phyloP scores from a whole-genome alignment of 2,329 filamentous ascomycete genomes.

The Drechslerella dactyloides region DNA sequence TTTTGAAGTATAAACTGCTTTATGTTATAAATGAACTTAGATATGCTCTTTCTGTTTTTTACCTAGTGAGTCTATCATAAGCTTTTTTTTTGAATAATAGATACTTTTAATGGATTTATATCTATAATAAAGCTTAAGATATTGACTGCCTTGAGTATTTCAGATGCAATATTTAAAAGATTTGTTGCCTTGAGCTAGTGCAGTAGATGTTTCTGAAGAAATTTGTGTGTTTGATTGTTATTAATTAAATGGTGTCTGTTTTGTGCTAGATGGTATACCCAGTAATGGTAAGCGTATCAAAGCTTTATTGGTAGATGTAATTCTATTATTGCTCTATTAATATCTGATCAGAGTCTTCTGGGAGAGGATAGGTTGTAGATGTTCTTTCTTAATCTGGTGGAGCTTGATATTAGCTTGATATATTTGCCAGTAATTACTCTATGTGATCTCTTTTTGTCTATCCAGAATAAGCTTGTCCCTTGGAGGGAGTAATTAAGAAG shows the following conservation, averaged over 20 bases:
- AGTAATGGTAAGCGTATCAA: conserved; percentile 58
- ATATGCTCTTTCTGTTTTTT: neutral
- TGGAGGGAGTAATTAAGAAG: neutral
- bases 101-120: no score
- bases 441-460: conserved; percentile 6
- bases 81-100: no score
- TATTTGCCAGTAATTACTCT: neutral
- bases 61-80: neutral
- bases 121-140: neutral
- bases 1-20: conserved; percentile 5
- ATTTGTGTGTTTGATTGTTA: conserved; percentile 54
- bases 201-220: conserved; percentile 56
- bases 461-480: conserved; percentile 8
- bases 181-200: conserved; percentile 58
- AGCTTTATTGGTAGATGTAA: conserved; percentile 56
- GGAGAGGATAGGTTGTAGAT: conserved; percentile 54
- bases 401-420: conserved; percentile 56
- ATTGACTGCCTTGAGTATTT: conserved; percentile 46
- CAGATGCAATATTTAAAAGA: conserved; percentile 54
- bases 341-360: conserved; percentile 35
- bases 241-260: conserved; percentile 55
- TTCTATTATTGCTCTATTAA: conserved; percentile 50
- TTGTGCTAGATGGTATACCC: conserved; percentile 56
- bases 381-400: conserved; percentile 53
- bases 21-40: neutral